Evolutionary conservation across 257 asterid genomes (phyloP).

Genomic region (Haberlea rhodopensis): DNA sequence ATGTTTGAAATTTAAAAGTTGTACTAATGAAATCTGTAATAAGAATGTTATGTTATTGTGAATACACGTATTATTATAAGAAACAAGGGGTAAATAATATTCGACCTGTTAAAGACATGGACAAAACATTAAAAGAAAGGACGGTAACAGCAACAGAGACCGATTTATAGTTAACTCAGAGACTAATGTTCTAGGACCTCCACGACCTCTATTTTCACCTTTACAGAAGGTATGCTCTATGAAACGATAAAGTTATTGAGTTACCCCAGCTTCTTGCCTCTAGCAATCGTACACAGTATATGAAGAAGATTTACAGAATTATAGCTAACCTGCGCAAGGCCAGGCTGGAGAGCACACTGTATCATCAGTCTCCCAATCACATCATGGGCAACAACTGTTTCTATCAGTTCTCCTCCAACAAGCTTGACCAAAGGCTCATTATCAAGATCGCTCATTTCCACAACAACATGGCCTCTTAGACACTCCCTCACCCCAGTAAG

Average conservation of each 20-base stretch:
- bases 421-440: constrained; percentile 98
- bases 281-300: constrained; percentile 9
- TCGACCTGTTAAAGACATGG: not conserved
- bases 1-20: not conserved
- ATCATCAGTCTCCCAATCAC: constrained; percentile 97
- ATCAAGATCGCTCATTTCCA: constrained; percentile 98
- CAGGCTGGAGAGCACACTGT: constrained; percentile 99
- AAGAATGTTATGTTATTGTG: not conserved
- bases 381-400: constrained; percentile 98
- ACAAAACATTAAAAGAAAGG: not conserved
- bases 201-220: not conserved
- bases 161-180: not conserved
- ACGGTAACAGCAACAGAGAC: not conserved
- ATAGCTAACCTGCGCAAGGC: constrained; percentile 88
- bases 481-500: constrained; percentile 91
- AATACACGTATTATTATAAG: too few relatives aligned
- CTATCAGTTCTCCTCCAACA: constrained; percentile 93
- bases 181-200: not conserved
- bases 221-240: not conserved
- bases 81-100: not conserved
- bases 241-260: constrained; percentile 17
- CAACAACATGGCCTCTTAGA: constrained; percentile 92
- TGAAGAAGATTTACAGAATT: constrained; percentile 13
- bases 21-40: not conserved
- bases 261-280: constrained; percentile 7